phyloP scores from a whole-genome alignment of 2,329 filamentous ascomycete species.

The Basipetospora chlamydospora region DNA sequence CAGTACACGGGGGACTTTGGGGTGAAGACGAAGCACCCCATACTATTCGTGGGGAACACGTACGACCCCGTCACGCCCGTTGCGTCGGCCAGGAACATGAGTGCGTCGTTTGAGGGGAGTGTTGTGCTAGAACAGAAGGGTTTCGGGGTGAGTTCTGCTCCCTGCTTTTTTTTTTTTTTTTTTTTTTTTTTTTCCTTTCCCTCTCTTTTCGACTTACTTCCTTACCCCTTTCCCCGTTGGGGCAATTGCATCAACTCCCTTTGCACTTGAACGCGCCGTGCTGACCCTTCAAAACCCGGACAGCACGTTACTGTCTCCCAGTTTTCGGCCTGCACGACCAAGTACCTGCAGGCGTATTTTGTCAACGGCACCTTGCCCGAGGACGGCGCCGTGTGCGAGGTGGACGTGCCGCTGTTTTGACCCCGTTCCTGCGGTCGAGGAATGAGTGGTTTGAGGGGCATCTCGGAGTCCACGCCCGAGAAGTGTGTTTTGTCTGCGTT shows the following conservation, averaged over 20 bases:
- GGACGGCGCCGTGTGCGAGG: conserved; percentile 1
- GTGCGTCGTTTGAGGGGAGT: conserved; percentile 27
- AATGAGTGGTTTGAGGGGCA: no score
- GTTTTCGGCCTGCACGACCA: conserved; percentile 2
- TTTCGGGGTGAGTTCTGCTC: conserved; percentile 26
- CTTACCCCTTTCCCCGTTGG: no score
- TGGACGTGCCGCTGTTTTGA: conserved; percentile 1
- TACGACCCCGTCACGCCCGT: conserved; percentile 33
- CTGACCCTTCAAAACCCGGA: no score
- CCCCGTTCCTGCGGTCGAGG: no score
- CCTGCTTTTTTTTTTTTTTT: neutral
- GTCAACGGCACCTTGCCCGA: neutral
- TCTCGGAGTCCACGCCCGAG: no score
- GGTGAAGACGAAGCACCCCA: conserved; percentile 23
- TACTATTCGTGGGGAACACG: conserved; percentile 30
- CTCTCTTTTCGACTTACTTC: no score
- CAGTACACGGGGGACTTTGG: conserved; percentile 12
- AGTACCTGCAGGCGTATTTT: conserved; percentile 1
- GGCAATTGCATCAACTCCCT: no score
- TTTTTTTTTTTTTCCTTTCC: no score
- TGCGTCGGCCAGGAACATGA: conserved; percentile 28
- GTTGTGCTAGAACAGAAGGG: conserved; percentile 32
- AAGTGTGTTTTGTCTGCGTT: no score
- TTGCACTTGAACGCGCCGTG: no score
- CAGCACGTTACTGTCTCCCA: conserved; percentile 1